A percentile compares a stretch with the other conserved stretches of the same genome.
Conservation (phyloP, 495 filamentous ascomycete genomes). For the Amorphotheca resinae region DNA sequence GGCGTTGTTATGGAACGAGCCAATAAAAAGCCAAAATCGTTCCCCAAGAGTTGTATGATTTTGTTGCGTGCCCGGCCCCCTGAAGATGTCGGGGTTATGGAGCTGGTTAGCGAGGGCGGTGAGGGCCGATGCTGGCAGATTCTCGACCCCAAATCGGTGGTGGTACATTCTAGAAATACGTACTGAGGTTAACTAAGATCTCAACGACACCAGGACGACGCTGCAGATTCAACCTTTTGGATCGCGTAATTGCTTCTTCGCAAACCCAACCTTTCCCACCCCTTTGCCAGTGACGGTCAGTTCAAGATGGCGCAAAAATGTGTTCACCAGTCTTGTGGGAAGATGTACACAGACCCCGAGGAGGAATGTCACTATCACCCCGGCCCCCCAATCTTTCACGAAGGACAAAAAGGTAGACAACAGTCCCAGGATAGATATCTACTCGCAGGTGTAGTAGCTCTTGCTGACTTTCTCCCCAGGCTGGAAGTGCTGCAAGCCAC, state of each 20-base stretch:
- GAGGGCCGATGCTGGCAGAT: background rate
- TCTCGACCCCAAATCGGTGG: background rate
- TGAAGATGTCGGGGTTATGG: background rate
- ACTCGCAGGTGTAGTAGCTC: background rate
- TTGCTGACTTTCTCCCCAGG: constrained; percentile 41
- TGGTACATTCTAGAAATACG: constrained; percentile 5
- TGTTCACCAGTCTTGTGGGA: constrained; percentile 91
- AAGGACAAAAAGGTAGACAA: constrained; percentile 86
- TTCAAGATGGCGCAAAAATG: constrained; percentile 72
- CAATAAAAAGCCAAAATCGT: background rate
- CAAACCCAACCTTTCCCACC: background rate
- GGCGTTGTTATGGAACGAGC: background rate
- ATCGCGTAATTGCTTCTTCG: background rate
- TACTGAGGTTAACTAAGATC: background rate
- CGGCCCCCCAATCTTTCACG: constrained; percentile 89
- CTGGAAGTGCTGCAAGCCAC: constrained; percentile 99
- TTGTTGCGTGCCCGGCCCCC: background rate
- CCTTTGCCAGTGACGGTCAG: background rate
- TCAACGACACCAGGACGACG: background rate
- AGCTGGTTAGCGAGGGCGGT: background rate
- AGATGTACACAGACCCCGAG: constrained; percentile 67
- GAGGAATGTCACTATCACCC: constrained; percentile 89
- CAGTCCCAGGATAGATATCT: background rate
- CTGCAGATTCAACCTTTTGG: background rate
- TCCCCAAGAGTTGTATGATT: background rate